These are phyloP conservation scores for Ganoderma meredithae DNA, from an alignment of 1,284 basidiomycete species.

Conservation along the genomic window DNA sequence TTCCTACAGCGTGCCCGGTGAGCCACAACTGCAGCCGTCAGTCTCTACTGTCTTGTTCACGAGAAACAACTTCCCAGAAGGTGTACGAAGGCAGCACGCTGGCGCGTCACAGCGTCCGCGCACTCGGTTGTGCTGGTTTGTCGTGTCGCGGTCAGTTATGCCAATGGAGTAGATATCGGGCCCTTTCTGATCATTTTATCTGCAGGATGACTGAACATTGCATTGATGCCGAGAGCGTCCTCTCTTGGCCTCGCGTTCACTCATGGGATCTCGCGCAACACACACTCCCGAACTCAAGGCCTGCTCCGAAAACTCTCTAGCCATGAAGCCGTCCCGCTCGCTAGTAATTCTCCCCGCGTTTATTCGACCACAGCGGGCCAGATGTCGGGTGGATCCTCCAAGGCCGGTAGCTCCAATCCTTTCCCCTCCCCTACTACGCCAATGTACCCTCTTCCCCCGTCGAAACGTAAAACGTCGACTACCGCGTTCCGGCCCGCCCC, in stretches of 20 bases:
- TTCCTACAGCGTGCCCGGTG: constrained; percentile 15
- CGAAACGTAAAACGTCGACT: constrained; percentile 3
- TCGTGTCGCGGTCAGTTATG: constrained; percentile 57
- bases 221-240: constrained; percentile 84
- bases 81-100: constrained; percentile 29
- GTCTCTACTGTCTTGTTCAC: neutral
- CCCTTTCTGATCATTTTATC: neutral
- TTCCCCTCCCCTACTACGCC: neutral
- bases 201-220: constrained; percentile 75
- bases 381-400: constrained; percentile 16
- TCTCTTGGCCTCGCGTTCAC: constrained; percentile 64
- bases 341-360: constrained; percentile 17
- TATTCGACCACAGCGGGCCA: constrained; percentile 20
- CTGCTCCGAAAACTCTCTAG: constrained; percentile 29
- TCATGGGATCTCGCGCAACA: constrained; percentile 39
- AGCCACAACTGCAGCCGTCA: neutral
- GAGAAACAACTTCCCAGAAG: neutral
- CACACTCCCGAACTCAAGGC: constrained; percentile 27
- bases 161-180: neutral
- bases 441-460: neutral
- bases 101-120: constrained; percentile 29
- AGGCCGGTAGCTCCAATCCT: neutral
- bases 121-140: constrained; percentile 30
- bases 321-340: constrained; percentile 24
- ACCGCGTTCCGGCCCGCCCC: neutral